Evolutionary conservation across 2,329 filamentous ascomycete species (phyloP), one percentile per base, ranked within the genome.

Genomic region (Thermothelomyces thermophilus): DNA sequence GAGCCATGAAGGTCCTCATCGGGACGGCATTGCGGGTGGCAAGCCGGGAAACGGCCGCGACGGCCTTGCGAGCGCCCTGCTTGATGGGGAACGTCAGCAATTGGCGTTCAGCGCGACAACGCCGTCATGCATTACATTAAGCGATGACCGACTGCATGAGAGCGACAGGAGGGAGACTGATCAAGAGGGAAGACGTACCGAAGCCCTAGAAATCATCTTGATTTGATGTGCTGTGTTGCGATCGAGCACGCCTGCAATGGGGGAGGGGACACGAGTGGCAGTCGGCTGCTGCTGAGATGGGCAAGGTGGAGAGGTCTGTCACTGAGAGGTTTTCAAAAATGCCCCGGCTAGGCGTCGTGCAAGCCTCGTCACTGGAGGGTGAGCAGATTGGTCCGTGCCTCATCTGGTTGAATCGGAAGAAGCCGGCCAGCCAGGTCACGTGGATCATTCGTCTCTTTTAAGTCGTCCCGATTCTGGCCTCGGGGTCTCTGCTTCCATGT

Each of bases 191-290:
- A 16, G 30, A 72, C 76, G 61, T 73, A 82, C 79, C 68, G 77
- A 73, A 66, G 69, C 70, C 70, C 77, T 70, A 64, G 73, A 72
- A 69, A 80, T 70, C 77, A 81, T 81, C 63, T 70, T 79, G 70
- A 58, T 69, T 65, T 64, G 59, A 58, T 60, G 63, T 66, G 66
- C 59, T 68, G 68, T 72, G 73, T 70, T 33, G 74, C 73, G 72
- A 74, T 73, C 70, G 69, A 66, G 52, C 52, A 57, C 50, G 50
- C 45, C 42, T 52, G 35, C 24, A 41, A 41, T 43, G 37, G 36
- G 36, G 46, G 35, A 50, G 46, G 48, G 64, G 58, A 45, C 47
- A 52, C 43, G 56, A 57, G 62, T 63, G 56, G 58, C 58, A 58
- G 57, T 56, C 48, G 53, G 53, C 54, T 56, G 57, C 56, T 51